phyloP scores from a whole-genome alignment of 1,139 yeast species.

The Suhomyces bribrorum region DNA sequence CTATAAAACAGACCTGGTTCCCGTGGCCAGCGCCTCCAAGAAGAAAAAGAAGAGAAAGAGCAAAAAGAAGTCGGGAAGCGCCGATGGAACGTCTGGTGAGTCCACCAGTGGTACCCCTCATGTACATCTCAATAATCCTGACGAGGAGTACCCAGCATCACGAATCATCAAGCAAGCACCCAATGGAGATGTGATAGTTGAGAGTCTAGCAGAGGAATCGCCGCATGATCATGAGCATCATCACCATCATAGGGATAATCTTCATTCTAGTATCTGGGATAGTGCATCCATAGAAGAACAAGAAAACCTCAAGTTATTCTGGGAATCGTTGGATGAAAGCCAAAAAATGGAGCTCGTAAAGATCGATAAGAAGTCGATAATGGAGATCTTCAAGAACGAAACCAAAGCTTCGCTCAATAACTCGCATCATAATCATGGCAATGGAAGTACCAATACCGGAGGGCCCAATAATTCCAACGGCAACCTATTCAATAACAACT shows the following conservation, averaged over 20 bases:
- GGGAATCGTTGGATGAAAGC: conserved; percentile 65
- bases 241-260: conserved; percentile 14
- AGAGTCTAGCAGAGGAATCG: conserved; percentile 39
- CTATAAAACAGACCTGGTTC: conserved; percentile 25
- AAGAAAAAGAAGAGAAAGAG: conserved; percentile 36
- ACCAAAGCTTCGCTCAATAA: conserved; percentile 18
- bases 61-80: conserved; percentile 11
- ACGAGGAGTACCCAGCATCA: conserved; percentile 69
- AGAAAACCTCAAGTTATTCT: conserved; percentile 59
- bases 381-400: conserved; percentile 56
- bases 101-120: conserved; percentile 18
- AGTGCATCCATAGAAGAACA: conserved; percentile 60
- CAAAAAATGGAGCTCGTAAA: conserved; percentile 64
- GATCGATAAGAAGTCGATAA: conserved; percentile 70
- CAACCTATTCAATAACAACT: conserved; percentile 23
- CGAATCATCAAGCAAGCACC: conserved; percentile 71
- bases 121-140: conserved; percentile 56
- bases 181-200: conserved; percentile 73
- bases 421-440: conserved; percentile 7
- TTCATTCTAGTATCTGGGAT: conserved; percentile 53
- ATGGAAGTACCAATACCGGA: neutral
- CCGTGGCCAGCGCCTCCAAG: conserved; percentile 18
- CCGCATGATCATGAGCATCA: neutral
- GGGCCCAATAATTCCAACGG: conserved; percentile 7
- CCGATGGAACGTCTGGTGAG: conserved; percentile 3